phyloP scores from a whole-genome alignment of 73 alveolate species.

The Blepharisma stoltei region DNA sequence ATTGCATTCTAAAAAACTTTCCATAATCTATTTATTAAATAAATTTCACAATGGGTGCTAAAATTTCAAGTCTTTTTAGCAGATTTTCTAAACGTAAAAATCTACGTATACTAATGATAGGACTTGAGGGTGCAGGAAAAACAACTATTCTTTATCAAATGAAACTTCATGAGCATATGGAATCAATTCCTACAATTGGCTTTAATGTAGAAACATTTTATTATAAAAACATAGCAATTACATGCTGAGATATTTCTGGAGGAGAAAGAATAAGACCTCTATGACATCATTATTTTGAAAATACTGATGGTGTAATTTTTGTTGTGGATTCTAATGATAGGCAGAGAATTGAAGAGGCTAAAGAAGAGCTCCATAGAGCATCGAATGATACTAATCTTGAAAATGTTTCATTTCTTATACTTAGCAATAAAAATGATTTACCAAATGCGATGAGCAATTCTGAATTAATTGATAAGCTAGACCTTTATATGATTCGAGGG shows the following conservation, averaged over 20 bases:
- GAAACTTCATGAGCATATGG: conserved; percentile 47
- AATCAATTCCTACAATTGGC: conserved; percentile 78
- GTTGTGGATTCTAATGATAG: conserved; percentile 84
- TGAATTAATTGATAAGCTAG: conserved; percentile 33
- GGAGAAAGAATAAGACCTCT: conserved; percentile 78
- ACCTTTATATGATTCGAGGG: background rate
- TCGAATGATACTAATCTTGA: conserved; percentile 41
- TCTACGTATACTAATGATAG: conserved; percentile 66
- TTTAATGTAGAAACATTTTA: conserved; percentile 60
- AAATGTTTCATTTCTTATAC: conserved; percentile 51
- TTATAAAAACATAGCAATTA: conserved; percentile 38
- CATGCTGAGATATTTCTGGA: conserved; percentile 79
- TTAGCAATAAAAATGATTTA: conserved; percentile 82
- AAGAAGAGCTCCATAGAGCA: conserved; percentile 61
- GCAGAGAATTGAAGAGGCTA: conserved; percentile 73
- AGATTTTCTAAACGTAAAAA: conserved; percentile 48
- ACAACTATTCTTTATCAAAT: conserved; percentile 65
- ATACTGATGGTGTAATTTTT: conserved; percentile 80
- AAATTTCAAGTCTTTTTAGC: conserved; percentile 39
- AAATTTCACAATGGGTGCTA: conserved; percentile 36
- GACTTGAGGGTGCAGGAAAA: conserved; percentile 83
- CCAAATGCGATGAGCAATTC: conserved; percentile 42
- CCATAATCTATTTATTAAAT: no score
- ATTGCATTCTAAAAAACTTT: no score
- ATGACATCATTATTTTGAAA: conserved; percentile 83